phyloP scores from a whole-genome alignment of 768 basidiomycete genomes.

The Nidula microcarpa region DNA sequence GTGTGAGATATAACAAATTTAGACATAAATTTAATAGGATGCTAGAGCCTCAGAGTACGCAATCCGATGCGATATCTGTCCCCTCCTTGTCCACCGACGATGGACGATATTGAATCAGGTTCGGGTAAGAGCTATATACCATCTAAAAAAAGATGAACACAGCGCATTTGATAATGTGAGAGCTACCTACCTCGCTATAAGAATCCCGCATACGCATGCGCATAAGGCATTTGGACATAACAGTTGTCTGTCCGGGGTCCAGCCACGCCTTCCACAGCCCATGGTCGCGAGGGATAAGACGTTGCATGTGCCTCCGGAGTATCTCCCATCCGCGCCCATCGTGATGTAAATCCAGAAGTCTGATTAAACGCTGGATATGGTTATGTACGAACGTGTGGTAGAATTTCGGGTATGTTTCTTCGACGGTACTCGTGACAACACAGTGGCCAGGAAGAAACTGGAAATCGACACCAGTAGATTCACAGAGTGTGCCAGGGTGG shows the following conservation, averaged over 20 bases:
- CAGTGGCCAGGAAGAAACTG: constrained; percentile 52
- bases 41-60: no score
- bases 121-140: constrained; percentile 49
- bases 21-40: no score
- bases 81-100: no score
- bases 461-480: constrained; percentile 47
- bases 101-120: constrained; percentile 50
- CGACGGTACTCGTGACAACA: constrained; percentile 40
- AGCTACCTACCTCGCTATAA: constrained; percentile 48
- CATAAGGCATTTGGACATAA: constrained; percentile 55
- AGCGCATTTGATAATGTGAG: not conserved
- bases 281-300: constrained; percentile 41
- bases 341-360: constrained; percentile 48
- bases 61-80: no score
- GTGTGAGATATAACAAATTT: no score
- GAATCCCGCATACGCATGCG: constrained; percentile 55
- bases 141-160: constrained; percentile 28
- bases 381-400: constrained; percentile 61
- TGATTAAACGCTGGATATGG: constrained; percentile 54
- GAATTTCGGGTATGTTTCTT: constrained; percentile 53
- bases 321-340: constrained; percentile 51
- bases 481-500: constrained; percentile 43
- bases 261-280: constrained; percentile 47
- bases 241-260: constrained; percentile 28
- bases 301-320: constrained; percentile 40